These are phyloP conservation scores for Raphanus raphanistrum DNA, from an alignment of 345 rosid genomes.

Conservation along the genomic window DNA sequence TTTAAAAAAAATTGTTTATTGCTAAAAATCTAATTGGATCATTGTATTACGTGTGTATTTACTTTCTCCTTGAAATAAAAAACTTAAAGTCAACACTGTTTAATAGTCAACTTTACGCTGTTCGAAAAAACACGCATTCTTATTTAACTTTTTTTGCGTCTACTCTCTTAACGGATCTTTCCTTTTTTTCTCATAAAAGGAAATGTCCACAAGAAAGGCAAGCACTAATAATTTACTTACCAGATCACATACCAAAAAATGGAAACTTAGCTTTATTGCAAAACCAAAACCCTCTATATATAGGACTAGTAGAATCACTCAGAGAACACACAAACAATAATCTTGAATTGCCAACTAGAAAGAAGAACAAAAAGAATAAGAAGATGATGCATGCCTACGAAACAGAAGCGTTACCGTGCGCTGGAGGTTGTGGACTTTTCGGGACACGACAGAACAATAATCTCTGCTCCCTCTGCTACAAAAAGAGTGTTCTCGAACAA, in stretches of 20 bases:
- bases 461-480: slow-evolving; percentile 30
- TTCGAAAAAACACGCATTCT: background rate
- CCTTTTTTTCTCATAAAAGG: background rate
- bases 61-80: background rate
- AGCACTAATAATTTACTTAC: background rate
- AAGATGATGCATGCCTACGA: background rate
- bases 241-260: background rate
- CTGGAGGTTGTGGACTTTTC: slow-evolving; percentile 24
- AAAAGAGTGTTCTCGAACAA: background rate
- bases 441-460: slow-evolving; percentile 20
- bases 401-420: slow-evolving; percentile 16
- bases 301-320: background rate
- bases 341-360: background rate
- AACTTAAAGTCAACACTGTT: background rate
- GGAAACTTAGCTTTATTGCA: slow-evolving; percentile 5
- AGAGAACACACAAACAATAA: background rate
- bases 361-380: background rate
- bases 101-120: slow-evolving; percentile 9
- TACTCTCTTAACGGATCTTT: background rate
- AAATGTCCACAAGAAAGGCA: slow-evolving; percentile 2
- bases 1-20: background rate
- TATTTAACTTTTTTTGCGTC: background rate
- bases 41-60: slow-evolving; percentile 1
- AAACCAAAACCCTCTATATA: background rate
- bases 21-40: background rate